Evolutionary conservation across 495 filamentous ascomycete genomes (phyloP).

Genomic region (Annulohypoxylon nitens): DNA sequence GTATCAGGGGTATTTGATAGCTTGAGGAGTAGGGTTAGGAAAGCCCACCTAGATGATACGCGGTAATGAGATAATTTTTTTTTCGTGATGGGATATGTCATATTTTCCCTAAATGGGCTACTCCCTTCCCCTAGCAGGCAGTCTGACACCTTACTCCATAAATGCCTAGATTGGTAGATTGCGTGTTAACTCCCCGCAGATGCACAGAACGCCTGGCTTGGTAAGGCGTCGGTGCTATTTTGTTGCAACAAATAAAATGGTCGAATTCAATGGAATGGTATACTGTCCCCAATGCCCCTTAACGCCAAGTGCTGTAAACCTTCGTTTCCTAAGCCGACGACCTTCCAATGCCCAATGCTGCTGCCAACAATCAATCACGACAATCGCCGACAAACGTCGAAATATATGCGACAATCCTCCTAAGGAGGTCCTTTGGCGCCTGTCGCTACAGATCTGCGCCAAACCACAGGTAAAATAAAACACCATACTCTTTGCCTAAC

Average conservation of each 20-base stretch:
- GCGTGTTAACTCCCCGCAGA: slow-evolving; percentile 13
- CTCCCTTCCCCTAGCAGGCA: slow-evolving; percentile 7
- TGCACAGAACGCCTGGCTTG: slow-evolving; percentile 34
- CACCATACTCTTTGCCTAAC: slow-evolving; percentile 41
- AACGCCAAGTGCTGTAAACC: slow-evolving; percentile 54
- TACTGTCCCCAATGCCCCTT: slow-evolving; percentile 52
- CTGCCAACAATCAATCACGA: slow-evolving; percentile 41
- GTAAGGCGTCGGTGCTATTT: slow-evolving; percentile 21
- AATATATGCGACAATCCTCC: slow-evolving; percentile 42
- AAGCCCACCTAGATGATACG: not conserved
- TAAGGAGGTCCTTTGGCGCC: slow-evolving; percentile 32
- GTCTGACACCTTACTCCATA: slow-evolving; percentile 26
- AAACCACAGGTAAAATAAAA: slow-evolving; percentile 35
- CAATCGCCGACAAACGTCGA: slow-evolving; percentile 36
- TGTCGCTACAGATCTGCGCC: slow-evolving; percentile 16
- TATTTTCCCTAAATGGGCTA: slow-evolving; percentile 7
- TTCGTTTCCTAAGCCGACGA: slow-evolving; percentile 52
- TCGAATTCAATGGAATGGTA: slow-evolving; percentile 52
- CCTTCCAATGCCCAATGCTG: slow-evolving; percentile 47
- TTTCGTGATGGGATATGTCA: slow-evolving; percentile 14
- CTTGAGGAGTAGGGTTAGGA: not conserved
- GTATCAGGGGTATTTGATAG: slow-evolving; percentile 12
- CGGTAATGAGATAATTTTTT: slow-evolving; percentile 12
- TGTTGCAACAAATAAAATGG: slow-evolving; percentile 51
- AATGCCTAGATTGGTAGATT: slow-evolving; percentile 27